phyloP scores from a whole-genome alignment of 23 red algal species.

The Agarophyton chilense region DNA sequence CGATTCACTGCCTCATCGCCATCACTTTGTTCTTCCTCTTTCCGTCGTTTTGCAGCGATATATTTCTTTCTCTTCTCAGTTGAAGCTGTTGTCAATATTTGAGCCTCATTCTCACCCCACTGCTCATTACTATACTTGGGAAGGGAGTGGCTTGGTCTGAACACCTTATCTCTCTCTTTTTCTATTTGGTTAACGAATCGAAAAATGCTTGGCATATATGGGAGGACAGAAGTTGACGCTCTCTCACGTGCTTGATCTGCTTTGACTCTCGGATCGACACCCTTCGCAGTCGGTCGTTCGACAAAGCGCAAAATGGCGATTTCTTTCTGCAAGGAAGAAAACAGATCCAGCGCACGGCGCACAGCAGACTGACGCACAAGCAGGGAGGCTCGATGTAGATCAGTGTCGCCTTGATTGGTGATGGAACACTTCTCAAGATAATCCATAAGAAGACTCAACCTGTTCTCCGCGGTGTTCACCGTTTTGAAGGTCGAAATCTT shows the following conservation, averaged over 20 bases:
- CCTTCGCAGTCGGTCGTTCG: conserved; percentile 18
- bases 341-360: conserved; percentile 33
- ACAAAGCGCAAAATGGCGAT: conserved; percentile 53
- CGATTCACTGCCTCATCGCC: conserved; percentile 71
- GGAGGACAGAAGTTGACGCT: background rate
- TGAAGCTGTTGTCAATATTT: conserved; percentile 20
- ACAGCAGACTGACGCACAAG: conserved; percentile 41
- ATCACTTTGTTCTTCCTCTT: conserved; percentile 67
- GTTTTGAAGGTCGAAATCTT: conserved; percentile 63
- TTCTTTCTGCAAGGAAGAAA: conserved; percentile 33
- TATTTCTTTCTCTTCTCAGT: conserved; percentile 57
- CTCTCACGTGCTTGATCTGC: conserved; percentile 43
- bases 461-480: conserved; percentile 42
- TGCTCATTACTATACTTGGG: conserved; percentile 85
- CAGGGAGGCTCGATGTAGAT: conserved; percentile 24
- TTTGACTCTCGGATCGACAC: conserved; percentile 63
- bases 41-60: conserved; percentile 7
- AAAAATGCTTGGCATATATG: conserved; percentile 60
- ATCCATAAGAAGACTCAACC: conserved; percentile 38
- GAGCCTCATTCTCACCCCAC: conserved; percentile 76
- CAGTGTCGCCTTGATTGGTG: conserved; percentile 25
- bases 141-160: conserved; percentile 63
- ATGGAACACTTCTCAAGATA: conserved; percentile 10
- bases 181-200: conserved; percentile 59
- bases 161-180: conserved; percentile 37